phyloP scores from a whole-genome alignment of 2,329 filamentous ascomycete species.

The Colletotrichum karsti region DNA sequence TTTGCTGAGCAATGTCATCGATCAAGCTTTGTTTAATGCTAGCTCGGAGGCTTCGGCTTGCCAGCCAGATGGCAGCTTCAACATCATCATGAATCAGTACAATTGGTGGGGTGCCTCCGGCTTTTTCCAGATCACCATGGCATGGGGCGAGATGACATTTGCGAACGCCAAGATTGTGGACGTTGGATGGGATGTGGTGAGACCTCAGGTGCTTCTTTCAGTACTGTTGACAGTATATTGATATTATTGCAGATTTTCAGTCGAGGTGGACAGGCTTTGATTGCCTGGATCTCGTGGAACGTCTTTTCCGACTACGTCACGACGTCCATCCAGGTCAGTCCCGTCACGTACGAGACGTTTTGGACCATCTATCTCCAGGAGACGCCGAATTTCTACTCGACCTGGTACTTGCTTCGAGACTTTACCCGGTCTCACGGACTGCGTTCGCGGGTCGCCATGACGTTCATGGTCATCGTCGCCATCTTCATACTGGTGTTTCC shows the following conservation, averaged over 20 bases:
- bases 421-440: conserved; percentile 31
- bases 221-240: not conserved
- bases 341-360: conserved; percentile 38
- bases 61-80: conserved; percentile 29
- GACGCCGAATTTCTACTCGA: conserved; percentile 31
- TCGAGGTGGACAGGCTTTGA: conserved; percentile 35
- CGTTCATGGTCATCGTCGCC: conserved; percentile 34
- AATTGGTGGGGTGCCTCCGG: conserved; percentile 30
- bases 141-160: conserved; percentile 34
- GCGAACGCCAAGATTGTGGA: conserved; percentile 37
- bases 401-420: conserved; percentile 26
- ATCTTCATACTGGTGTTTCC: conserved; percentile 37
- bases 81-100: not conserved
- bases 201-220: too few species aligned
- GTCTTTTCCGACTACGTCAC: conserved; percentile 36
- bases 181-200: conserved; percentile 37
- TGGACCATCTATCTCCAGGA: conserved; percentile 33
- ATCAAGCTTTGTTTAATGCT: not conserved
- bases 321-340: conserved; percentile 33
- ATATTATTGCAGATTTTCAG: conserved; percentile 34
- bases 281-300: conserved; percentile 37
- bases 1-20: not conserved
- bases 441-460: conserved; percentile 32
- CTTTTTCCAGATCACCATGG: conserved; percentile 30
- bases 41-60: not conserved